Evolutionary conservation across 495 filamentous ascomycete species (phyloP).

Genomic region (Xylaria scruposa): DNA sequence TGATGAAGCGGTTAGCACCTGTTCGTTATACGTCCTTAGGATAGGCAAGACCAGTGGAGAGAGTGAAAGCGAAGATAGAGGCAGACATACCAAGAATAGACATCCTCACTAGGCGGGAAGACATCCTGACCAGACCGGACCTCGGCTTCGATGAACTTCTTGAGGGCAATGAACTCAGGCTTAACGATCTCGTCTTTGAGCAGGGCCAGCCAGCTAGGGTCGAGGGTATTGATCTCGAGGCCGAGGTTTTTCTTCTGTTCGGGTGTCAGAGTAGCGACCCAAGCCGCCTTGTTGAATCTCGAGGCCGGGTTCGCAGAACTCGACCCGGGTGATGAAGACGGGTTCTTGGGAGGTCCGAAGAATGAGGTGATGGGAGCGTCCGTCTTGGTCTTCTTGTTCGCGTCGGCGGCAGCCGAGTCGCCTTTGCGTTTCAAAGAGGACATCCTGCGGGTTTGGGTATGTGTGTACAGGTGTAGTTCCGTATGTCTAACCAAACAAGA

Average conservation of each 20-base stretch:
- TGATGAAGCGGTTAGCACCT: not conserved
- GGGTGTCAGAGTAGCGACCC: conserved; percentile 75
- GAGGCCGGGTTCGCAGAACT: conserved; percentile 39
- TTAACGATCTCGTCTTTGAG: conserved; percentile 82
- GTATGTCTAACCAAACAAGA: not conserved
- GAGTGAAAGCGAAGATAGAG: not conserved
- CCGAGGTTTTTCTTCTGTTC: conserved; percentile 84
- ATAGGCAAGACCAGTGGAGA: not conserved
- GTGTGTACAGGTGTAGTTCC: not conserved
- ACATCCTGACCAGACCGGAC: conserved; percentile 72
- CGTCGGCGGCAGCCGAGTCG: conserved; percentile 48
- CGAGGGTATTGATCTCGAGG: conserved; percentile 88
- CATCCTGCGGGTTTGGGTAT: conserved; percentile 36
- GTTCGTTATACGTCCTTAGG: not conserved
- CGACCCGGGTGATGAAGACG: conserved; percentile 29
- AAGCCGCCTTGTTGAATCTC: conserved; percentile 87
- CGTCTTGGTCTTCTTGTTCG: conserved; percentile 76
- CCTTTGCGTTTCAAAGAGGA: conserved; percentile 74
- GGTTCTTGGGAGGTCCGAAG: conserved; percentile 52
- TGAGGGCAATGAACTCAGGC: conserved; percentile 82
- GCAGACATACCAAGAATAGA: conserved; percentile 87
- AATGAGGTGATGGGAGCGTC: conserved; percentile 61
- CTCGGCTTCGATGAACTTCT: conserved; percentile 85
- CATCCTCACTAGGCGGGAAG: conserved; percentile 84
- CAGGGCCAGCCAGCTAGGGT: conserved; percentile 87